Evolutionary conservation across 371 early-diverging fungal genomes (phyloP), one percentile per base, ranked within the genome.

Genomic region (Mucor irregularis): DNA sequence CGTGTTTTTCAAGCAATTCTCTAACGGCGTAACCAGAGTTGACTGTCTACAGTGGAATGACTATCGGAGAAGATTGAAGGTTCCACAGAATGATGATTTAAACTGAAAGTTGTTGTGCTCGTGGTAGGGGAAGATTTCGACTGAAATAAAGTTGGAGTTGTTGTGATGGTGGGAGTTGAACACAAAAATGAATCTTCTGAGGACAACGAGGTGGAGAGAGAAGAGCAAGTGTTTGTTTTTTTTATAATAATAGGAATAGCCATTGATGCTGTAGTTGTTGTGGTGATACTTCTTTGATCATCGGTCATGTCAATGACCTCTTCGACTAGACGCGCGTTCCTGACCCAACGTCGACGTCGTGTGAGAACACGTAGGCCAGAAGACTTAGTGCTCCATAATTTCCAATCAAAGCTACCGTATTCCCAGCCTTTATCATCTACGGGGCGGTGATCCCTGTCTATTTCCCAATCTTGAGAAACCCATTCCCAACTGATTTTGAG

Each of bases 371-470:
- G 40, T 35, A 58, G 21, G 10, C 58, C 54, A 44, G 48, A 26
- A 16, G 58, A 47, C 29, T 34, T 30, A 5, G 53, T 22, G 5
- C 53, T 31, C 58, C 57, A 57, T 6, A 22, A 9, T 38, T 53
- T 39, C 66, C 66, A 66, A 25, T 58, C 58, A 31, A 46, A 62
- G 6, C 39, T 40, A 24, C 66, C 66, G 42, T 66, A 66, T 35
- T 66, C 66, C 62, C 62, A 66, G 0, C 62, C 62, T n/a, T 57
- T 42, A 40, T 57, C 44, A 29, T 57, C 62, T 28, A 52, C 52
- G 19, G n/a, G n/a, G 49, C 56, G 48, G 6, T 34, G 38, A 30
- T 56, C 43, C 9, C 43, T 33, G n/a, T 64, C 56, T 16, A 59
- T 55, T 35, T 58, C 50, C 66, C 66, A 66, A 5, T 54, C 54